Percentiles rank a stretch among this genome's conserved stretches.
Evolutionary conservation across 345 rosid genomes (phyloP).

Genomic region (Lepidium didymum): DNA sequence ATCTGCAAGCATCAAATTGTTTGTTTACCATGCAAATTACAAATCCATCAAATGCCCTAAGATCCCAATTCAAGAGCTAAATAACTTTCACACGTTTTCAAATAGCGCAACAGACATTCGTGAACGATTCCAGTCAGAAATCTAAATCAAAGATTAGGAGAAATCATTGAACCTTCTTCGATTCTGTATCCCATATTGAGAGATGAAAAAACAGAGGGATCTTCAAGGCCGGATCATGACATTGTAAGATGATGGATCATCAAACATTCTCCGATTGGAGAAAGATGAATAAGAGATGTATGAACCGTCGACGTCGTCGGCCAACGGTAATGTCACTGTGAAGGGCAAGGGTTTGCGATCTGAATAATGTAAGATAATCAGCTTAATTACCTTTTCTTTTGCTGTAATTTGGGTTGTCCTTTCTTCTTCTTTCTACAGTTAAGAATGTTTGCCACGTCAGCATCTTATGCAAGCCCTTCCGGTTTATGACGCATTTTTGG

Average conservation of each 20-base stretch:
- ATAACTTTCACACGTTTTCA: background rate
- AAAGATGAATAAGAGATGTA: background rate
- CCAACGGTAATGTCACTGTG: constrained; percentile 2
- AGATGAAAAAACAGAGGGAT: background rate
- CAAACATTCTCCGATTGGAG: background rate
- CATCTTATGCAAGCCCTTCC: background rate
- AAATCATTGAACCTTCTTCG: constrained; percentile 28
- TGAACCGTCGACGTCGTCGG: background rate
- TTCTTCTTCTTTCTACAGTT: constrained; percentile 5
- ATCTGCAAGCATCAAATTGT: constrained; percentile 16
- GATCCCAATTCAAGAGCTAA: constrained; percentile 2
- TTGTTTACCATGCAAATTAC: constrained; percentile 6
- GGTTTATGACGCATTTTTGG: background rate
- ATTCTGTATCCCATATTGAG: constrained; percentile 26
- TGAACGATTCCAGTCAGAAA: background rate
- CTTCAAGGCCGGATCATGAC: constrained; percentile 16
- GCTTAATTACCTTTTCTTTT: background rate
- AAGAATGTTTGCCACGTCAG: constrained; percentile 22
- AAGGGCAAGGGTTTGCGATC: constrained; percentile 22
- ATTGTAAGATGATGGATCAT: background rate
- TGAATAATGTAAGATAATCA: constrained; percentile 6
- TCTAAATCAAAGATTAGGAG: background rate
- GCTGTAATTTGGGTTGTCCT: constrained; percentile 15
- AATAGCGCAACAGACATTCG: background rate
- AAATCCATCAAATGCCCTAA: background rate